Conservation (phyloP, 257 asterid species). For the Salvia miltiorrhiza region DNA sequence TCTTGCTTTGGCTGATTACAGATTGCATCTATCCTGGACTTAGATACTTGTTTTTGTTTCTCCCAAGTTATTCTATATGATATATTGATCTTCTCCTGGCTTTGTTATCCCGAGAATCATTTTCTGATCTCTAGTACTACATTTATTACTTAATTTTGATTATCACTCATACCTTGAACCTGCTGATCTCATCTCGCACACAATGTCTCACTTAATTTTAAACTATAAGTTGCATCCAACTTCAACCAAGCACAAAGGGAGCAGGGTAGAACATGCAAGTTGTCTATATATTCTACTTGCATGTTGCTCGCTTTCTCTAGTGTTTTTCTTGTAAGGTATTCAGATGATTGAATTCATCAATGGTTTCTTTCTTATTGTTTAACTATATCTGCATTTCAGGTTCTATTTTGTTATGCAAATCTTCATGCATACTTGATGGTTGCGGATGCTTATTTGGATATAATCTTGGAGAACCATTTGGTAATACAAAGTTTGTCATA, state of each 20-base stretch:
- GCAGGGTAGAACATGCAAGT: background rate
- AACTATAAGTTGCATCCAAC: background rate
- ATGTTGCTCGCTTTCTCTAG: slow-evolving; percentile 13
- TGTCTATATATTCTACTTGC: background rate
- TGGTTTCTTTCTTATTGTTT: slow-evolving; percentile 18
- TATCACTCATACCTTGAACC: background rate
- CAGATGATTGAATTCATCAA: slow-evolving; percentile 9
- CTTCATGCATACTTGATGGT: slow-evolving; percentile 62
- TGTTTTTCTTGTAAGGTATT: slow-evolving; percentile 2
- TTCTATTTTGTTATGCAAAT: slow-evolving; percentile 44
- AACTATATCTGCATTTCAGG: slow-evolving; percentile 49
- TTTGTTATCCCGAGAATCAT: background rate
- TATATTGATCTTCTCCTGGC: background rate
- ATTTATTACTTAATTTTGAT: background rate
- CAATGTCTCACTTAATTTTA: slow-evolving; percentile 9
- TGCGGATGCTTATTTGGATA: slow-evolving; percentile 66
- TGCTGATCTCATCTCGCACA: background rate
- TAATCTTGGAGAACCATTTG: slow-evolving; percentile 64
- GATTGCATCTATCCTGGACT: slow-evolving; percentile 8
- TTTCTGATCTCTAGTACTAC: background rate
- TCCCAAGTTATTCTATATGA: background rate
- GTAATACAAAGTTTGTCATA: slow-evolving; percentile 41
- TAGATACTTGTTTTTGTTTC: background rate
- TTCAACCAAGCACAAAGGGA: background rate
- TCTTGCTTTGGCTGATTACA: slow-evolving; percentile 2